phyloP scores from a whole-genome alignment of 75 land plant genomes.

The Cryptomeria japonica region DNA sequence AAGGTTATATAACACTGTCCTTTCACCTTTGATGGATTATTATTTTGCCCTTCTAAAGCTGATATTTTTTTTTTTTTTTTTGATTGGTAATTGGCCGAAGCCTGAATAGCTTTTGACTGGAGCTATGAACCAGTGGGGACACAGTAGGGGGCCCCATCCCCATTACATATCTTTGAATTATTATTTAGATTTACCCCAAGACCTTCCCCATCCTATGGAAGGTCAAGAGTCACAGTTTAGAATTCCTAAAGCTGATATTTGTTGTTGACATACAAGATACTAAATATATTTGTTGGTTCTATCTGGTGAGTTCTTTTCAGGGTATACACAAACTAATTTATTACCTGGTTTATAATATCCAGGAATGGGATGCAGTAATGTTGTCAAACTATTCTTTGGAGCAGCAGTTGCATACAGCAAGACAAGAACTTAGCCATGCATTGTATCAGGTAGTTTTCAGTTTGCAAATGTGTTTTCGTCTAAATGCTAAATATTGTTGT shows the following conservation, averaged over 20 bases:
- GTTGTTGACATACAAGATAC: background rate
- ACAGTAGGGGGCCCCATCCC: too few relatives aligned
- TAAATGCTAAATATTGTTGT: background rate
- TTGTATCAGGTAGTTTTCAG: constrained; percentile 79
- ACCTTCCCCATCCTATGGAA: too few relatives aligned
- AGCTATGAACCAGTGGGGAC: too few relatives aligned
- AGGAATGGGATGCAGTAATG: constrained; percentile 99
- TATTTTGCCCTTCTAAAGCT: background rate
- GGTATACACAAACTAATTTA: background rate
- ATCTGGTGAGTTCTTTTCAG: background rate
- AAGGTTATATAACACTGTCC: background rate
- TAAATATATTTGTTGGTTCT: background rate
- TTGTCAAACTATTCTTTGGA: constrained; percentile 95
- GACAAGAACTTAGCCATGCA: constrained; percentile 99
- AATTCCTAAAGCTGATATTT: background rate
- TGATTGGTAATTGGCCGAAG: too few relatives aligned
- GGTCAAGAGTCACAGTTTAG: too few relatives aligned
- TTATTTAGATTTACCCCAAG: too few relatives aligned
- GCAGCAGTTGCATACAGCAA: constrained; percentile 91
- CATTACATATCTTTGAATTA: too few relatives aligned
- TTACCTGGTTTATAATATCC: background rate
- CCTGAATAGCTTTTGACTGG: too few relatives aligned
- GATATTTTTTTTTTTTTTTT: too few relatives aligned
- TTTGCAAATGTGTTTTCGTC: background rate
- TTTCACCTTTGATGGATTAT: background rate